Evolutionary conservation across 2,329 filamentous ascomycete genomes (phyloP).

Genomic region (Ambrosiella cleistominuta): DNA sequence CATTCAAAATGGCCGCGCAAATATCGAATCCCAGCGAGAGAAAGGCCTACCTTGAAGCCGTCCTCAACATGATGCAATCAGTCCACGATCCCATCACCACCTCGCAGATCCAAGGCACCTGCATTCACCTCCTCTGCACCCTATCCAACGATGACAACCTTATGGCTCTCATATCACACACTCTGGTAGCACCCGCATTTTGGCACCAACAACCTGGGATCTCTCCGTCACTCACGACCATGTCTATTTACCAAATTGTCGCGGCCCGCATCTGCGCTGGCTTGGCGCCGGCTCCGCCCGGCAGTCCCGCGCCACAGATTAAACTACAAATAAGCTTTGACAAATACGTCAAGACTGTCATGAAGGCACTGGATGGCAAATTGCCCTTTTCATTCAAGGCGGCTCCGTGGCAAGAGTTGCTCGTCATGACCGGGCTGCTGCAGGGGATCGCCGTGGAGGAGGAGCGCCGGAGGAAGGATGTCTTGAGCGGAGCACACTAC

Average conservation of each 20-base stretch:
- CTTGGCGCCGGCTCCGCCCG: not conserved
- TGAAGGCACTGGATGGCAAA: slow-evolving; percentile 37
- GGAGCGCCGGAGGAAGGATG: not conserved
- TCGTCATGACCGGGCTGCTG: slow-evolving; percentile 64
- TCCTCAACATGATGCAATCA: slow-evolving; percentile 42
- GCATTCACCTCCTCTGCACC: slow-evolving; percentile 47
- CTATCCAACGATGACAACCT: slow-evolving; percentile 62
- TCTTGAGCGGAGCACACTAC: slow-evolving; percentile 5
- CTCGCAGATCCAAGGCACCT: slow-evolving; percentile 45
- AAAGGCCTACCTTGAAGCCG: slow-evolving; percentile 42
- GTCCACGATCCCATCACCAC: slow-evolving; percentile 32
- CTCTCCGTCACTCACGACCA: slow-evolving; percentile 43
- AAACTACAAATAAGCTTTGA: slow-evolving; percentile 29
- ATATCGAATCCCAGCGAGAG: not conserved
- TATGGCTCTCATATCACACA: slow-evolving; percentile 52
- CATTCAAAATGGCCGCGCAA: slow-evolving; percentile 1
- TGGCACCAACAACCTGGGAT: slow-evolving; percentile 40
- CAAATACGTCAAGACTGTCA: slow-evolving; percentile 38
- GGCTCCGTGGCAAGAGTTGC: slow-evolving; percentile 62
- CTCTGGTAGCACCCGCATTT: slow-evolving; percentile 53
- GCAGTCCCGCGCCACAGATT: slow-evolving; percentile 17
- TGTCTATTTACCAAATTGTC: slow-evolving; percentile 57
- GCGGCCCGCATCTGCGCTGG: slow-evolving; percentile 33
- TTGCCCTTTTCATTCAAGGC: slow-evolving; percentile 20
- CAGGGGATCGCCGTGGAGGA: slow-evolving; percentile 44